phyloP scores from a whole-genome alignment of 1,139 yeast genomes.

The Yamadazyma diospyri region DNA sequence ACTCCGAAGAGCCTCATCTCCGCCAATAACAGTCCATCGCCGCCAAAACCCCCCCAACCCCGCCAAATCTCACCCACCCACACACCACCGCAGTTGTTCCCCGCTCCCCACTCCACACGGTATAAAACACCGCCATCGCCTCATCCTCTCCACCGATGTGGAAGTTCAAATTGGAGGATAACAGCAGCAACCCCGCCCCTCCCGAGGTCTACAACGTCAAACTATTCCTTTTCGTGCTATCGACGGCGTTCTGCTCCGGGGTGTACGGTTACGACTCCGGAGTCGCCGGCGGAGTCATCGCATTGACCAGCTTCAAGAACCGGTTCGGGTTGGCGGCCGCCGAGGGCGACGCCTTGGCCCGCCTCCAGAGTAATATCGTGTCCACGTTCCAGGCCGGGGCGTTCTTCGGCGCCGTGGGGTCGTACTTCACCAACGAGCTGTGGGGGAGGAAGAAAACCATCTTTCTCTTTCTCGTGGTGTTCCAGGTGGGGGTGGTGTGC shows the following conservation, averaged over 20 bases:
- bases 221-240: constrained; percentile 33
- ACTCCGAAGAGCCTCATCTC: too few relatives aligned
- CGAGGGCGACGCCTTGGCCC: constrained; percentile 20
- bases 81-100: too few relatives aligned
- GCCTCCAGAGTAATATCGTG: constrained; percentile 33
- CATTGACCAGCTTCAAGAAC: constrained; percentile 30
- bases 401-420: constrained; percentile 40
- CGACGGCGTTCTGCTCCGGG: constrained; percentile 39
- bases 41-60: too few relatives aligned
- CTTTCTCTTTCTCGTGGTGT: constrained; percentile 32
- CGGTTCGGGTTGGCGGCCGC: constrained; percentile 33
- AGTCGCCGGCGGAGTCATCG: constrained; percentile 42
- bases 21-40: too few relatives aligned
- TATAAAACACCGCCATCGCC: too few relatives aligned
- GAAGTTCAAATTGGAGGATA: too few relatives aligned
- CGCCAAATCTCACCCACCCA: too few relatives aligned
- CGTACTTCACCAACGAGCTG: constrained; percentile 37
- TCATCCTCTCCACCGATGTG: too few relatives aligned
- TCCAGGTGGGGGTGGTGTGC: constrained; percentile 41
- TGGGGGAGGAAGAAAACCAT: constrained; percentile 34
- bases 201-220: constrained; percentile 35
- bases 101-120: too few relatives aligned
- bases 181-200: too few relatives aligned
- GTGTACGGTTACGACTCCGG: constrained; percentile 44
- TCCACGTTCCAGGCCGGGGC: constrained; percentile 45